A percentile compares a stretch with the other conserved stretches of the same genome.
These are phyloP conservation scores for Xylaria sp. DNA, from an alignment of 2,329 filamentous ascomycete genomes.

Conservation along the genomic window DNA sequence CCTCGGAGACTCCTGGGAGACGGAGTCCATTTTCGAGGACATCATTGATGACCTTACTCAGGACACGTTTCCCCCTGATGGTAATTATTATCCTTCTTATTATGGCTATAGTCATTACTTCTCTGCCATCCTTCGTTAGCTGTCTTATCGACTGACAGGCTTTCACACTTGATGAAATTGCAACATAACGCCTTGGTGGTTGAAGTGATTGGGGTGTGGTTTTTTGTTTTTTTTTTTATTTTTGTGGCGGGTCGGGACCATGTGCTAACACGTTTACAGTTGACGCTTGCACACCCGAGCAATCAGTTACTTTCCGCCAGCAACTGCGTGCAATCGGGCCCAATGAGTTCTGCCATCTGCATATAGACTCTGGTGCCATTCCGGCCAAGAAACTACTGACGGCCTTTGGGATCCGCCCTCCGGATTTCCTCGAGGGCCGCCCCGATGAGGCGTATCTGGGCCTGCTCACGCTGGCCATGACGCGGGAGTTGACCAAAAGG, in stretches of 20 bases:
- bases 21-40: conserved; percentile 60
- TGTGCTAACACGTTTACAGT: conserved; percentile 41
- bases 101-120: background rate
- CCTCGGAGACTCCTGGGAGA: conserved; percentile 54
- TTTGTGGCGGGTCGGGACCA: background rate
- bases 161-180: conserved; percentile 3
- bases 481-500: conserved; percentile 82
- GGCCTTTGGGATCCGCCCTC: conserved; percentile 83
- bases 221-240: background rate
- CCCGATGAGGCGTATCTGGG: conserved; percentile 80
- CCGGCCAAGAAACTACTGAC: conserved; percentile 86
- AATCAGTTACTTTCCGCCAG: conserved; percentile 75
- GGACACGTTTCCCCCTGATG: conserved; percentile 54
- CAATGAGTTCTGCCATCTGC: conserved; percentile 78
- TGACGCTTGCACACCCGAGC: conserved; percentile 61
- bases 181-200: background rate
- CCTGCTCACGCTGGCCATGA: conserved; percentile 80
- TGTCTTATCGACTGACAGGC: conserved; percentile 1
- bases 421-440: conserved; percentile 76
- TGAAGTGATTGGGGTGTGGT: background rate
- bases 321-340: conserved; percentile 82
- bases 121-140: background rate
- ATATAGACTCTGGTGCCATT: conserved; percentile 74
- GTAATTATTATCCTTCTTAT: conserved; percentile 35
- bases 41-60: conserved; percentile 58